Percentiles rank a stretch among this genome's conserved stretches.
phyloP scores from a whole-genome alignment of 1,284 basidiomycete genomes.

The Puccinia coronata region DNA sequence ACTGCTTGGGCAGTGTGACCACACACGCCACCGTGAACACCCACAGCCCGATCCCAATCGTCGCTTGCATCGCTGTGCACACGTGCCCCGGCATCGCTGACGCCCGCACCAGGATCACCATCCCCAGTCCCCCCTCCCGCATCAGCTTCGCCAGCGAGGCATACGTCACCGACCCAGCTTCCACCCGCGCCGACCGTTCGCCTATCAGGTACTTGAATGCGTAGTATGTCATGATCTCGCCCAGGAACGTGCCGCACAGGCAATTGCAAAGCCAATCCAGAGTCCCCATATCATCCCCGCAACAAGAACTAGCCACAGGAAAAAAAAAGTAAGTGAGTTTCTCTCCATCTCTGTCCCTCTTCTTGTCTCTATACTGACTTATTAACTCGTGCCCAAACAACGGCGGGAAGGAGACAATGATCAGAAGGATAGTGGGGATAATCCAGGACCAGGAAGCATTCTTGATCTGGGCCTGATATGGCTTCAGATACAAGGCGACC shows the following conservation, averaged over 20 bases:
- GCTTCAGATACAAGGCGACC: constrained; percentile 15
- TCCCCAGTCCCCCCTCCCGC: constrained; percentile 58
- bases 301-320: constrained; percentile 51
- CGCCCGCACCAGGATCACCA: constrained; percentile 54
- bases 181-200: constrained; percentile 56
- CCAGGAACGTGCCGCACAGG: constrained; percentile 55
- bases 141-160: constrained; percentile 59
- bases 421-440: constrained; percentile 58
- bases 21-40: constrained; percentile 58
- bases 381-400: constrained; percentile 58
- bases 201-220: constrained; percentile 59
- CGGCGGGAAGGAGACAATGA: constrained; percentile 61
- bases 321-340: constrained; percentile 31
- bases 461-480: constrained; percentile 35
- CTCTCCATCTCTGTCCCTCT: constrained; percentile 50
- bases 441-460: constrained; percentile 52
- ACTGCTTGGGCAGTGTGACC: constrained; percentile 59
- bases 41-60: constrained; percentile 55
- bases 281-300: constrained; percentile 60
- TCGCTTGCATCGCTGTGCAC: constrained; percentile 48
- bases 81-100: constrained; percentile 50
- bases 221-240: constrained; percentile 58
- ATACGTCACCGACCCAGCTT: constrained; percentile 59
- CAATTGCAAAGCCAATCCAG: constrained; percentile 58
- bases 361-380: constrained; percentile 37